A percentile compares a stretch with the other conserved stretches of the same genome.
phyloP scores from a whole-genome alignment of 768 basidiomycete genomes.

The Naganishia antarctica region DNA sequence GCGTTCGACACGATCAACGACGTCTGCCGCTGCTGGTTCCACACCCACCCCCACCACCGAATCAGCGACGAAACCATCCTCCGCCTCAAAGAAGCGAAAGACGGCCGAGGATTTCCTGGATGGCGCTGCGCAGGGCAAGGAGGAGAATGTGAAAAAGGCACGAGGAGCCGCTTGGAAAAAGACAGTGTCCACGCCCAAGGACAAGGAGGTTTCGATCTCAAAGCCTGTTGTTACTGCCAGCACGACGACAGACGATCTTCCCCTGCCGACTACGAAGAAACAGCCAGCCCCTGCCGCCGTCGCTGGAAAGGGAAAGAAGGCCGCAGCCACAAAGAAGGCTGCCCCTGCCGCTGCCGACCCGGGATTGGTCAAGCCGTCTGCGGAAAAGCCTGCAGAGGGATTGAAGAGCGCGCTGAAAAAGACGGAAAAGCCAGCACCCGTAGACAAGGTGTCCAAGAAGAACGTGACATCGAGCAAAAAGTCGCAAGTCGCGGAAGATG shows the following conservation, averaged over 20 bases:
- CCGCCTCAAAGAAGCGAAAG: conserved; percentile 42
- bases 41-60: background rate
- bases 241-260: conserved; percentile 31
- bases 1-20: conserved; percentile 12
- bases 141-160: conserved; percentile 33
- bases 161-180: conserved; percentile 25
- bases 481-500: conserved; percentile 31
- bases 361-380: conserved; percentile 19
- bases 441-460: conserved; percentile 30
- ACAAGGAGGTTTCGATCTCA: conserved; percentile 25
- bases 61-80: conserved; percentile 28
- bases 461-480: conserved; percentile 31
- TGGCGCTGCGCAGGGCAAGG: conserved; percentile 31
- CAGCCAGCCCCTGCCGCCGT: no score
- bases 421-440: conserved; percentile 10
- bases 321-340: conserved; percentile 26
- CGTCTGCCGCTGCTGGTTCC: background rate
- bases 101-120: conserved; percentile 40
- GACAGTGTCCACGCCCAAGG: conserved; percentile 25
- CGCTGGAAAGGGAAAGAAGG: conserved; percentile 35
- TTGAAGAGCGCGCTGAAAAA: conserved; percentile 30
- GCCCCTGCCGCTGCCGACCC: conserved; percentile 16
- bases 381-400: conserved; percentile 24
- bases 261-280: conserved; percentile 29
- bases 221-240: conserved; percentile 29